Evolutionary conservation across 805 yeast species (phyloP), one percentile per base, ranked within the genome.

Genomic region (Suhomyces sp.): DNA sequence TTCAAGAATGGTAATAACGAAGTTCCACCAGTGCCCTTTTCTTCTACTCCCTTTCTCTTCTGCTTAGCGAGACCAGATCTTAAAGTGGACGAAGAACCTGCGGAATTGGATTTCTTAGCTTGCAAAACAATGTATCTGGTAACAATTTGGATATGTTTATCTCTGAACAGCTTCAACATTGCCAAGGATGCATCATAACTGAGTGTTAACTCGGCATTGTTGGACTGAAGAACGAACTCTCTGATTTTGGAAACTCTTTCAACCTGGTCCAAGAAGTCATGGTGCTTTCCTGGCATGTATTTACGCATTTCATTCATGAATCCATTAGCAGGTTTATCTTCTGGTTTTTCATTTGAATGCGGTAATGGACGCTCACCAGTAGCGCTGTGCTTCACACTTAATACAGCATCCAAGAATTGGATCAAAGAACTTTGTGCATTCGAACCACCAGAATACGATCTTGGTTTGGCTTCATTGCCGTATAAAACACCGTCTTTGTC

Each of bases 1-100:
- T 88, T 90, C 56, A 90, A 72, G 64, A 90, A 91, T 18, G 96
- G 96, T 39, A 90, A 74, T 50, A 90, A 70, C 1, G 95, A 81
- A 0, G 97, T 90, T 28, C 98, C 97, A 14, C 98, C 98, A 1
- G 98, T 90, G 11, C 98, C 97, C 48, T 78, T 76, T 44, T 75
- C 77, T 39, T 76, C 82, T 27, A 68, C 72, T 39, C 70, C 70
- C 28, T 66, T 69, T 37, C 48, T 43, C 36, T 68, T 72, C 22
- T 68, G 56, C 48, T 73, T 77, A 31, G 76, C 88, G 62, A 74
- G 71, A 13, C 82, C 93, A 2, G 85, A 75, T 50, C 88, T 74
- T 38, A 80, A 56, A 6, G 88, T 80, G 32, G 73, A 68, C 25
- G 68, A 57, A 40, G 81, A 74, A 2, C 85, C 85, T 48, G 74